These are phyloP conservation scores for Glycine latifolia DNA, from an alignment of 306 rosid genomes.

Conservation along the genomic window DNA sequence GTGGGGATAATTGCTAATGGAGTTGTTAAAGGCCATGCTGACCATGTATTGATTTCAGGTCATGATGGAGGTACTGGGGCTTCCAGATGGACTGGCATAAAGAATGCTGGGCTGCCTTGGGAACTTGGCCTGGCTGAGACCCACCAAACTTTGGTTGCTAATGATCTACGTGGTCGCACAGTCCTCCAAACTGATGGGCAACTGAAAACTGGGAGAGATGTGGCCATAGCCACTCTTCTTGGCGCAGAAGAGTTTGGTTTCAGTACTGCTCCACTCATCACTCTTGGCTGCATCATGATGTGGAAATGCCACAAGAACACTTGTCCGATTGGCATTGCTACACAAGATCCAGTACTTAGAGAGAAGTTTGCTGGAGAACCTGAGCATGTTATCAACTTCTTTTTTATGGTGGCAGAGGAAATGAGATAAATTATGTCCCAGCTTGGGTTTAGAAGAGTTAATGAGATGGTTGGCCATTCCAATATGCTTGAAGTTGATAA, in stretches of 20 bases:
- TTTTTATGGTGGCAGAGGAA: slow-evolving; percentile 97
- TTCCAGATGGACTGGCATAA: slow-evolving; percentile 99
- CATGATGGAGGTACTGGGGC: slow-evolving; percentile 99
- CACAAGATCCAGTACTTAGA: slow-evolving; percentile 99
- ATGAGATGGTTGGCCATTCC: slow-evolving; percentile 96
- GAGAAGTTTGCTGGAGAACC: slow-evolving; percentile 99
- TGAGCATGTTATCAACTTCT: slow-evolving; percentile 95
- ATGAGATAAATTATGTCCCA: slow-evolving; percentile 92
- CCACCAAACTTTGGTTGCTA: slow-evolving; percentile 96
- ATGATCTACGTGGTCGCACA: slow-evolving; percentile 96
- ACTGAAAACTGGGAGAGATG: slow-evolving; percentile 98
- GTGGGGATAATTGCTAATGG: slow-evolving; percentile 99
- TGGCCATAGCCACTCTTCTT: slow-evolving; percentile 96
- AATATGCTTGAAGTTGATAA: slow-evolving; percentile 95
- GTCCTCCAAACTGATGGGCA: slow-evolving; percentile 99
- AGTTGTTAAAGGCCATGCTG: slow-evolving; percentile 99
- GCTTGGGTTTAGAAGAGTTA: slow-evolving; percentile 82
- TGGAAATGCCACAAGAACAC: slow-evolving; percentile 98
- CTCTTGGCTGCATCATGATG: slow-evolving; percentile 99
- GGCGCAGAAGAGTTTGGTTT: slow-evolving; percentile 99
- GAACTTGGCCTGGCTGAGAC: slow-evolving; percentile 99
- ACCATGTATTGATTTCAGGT: slow-evolving; percentile 95
- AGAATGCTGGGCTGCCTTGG: slow-evolving; percentile 99
- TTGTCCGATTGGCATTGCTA: slow-evolving; percentile 98
- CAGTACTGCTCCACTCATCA: slow-evolving; percentile 98